These are phyloP conservation scores for Rosa lucieae DNA, from an alignment of 306 rosid species.

Conservation along the genomic window DNA sequence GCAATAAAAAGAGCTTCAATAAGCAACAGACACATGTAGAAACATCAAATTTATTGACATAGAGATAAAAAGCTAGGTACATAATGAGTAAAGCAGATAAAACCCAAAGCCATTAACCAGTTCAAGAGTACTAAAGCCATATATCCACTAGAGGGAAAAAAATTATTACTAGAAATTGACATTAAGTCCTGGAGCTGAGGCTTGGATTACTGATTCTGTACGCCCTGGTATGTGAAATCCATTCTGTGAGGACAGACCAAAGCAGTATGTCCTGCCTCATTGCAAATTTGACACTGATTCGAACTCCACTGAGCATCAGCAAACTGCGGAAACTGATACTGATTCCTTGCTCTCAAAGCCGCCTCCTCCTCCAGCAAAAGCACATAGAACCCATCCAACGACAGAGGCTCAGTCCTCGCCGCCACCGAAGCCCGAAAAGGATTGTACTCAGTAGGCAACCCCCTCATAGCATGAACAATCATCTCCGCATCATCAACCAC, in stretches of 20 bases:
- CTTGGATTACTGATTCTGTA: background rate
- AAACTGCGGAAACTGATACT: slow-evolving; percentile 3
- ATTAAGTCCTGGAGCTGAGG: background rate
- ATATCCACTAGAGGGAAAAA: too few species aligned
- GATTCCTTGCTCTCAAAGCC: background rate
- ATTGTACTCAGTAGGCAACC: background rate
- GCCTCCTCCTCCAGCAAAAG: background rate
- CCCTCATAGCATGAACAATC: background rate
- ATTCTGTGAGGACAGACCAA: slow-evolving; percentile 3
- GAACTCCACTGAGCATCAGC: slow-evolving; percentile 2
- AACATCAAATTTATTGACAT: background rate
- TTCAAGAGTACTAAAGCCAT: background rate
- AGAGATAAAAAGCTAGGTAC: background rate
- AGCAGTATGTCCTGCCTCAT: slow-evolving; percentile 4
- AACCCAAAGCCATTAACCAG: background rate
- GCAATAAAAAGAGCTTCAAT: background rate
- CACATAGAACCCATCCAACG: background rate
- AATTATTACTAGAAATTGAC: background rate
- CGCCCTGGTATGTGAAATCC: background rate
- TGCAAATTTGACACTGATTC: slow-evolving; percentile 10
- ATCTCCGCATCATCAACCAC: background rate
- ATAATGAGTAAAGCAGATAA: background rate
- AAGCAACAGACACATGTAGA: background rate
- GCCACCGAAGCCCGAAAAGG: background rate
- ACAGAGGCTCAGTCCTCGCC: background rate